These are phyloP conservation scores for Komagataella mondaviorum DNA, from an alignment of 805 yeast genomes.

Conservation along the genomic window DNA sequence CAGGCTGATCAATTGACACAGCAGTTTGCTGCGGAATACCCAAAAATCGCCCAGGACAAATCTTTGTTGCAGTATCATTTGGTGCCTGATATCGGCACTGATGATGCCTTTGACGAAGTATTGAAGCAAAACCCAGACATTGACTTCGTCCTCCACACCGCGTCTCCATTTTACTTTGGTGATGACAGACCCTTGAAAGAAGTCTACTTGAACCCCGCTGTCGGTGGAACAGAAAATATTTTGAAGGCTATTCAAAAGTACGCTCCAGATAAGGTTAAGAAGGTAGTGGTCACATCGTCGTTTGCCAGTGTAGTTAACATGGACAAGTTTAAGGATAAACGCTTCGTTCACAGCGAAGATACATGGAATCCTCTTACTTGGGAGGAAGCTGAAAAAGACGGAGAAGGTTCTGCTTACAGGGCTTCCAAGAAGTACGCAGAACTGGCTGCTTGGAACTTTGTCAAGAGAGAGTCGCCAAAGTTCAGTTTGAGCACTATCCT, in stretches of 20 bases:
- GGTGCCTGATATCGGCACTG: conserved; percentile 15
- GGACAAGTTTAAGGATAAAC: conserved; percentile 5
- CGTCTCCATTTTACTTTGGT: conserved; percentile 31
- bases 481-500: conserved; percentile 26
- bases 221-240: conserved; percentile 37
- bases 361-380: conserved; percentile 23
- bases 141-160: conserved; percentile 33
- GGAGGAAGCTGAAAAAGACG: conserved; percentile 15
- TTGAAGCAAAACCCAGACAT: conserved; percentile 27
- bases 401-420: conserved; percentile 15
- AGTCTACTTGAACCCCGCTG: conserved; percentile 41
- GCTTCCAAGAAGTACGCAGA: conserved; percentile 46
- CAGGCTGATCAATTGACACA: conserved; percentile 26
- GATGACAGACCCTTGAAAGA: conserved; percentile 29
- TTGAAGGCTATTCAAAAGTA: conserved; percentile 26
- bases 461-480: conserved; percentile 21
- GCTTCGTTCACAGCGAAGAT: conserved; percentile 9
- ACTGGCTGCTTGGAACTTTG: conserved; percentile 42
- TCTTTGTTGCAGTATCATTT: conserved; percentile 14
- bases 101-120: conserved; percentile 34
- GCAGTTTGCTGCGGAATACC: conserved; percentile 14
- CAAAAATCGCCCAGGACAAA: conserved; percentile 10
- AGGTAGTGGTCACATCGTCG: conserved; percentile 41
- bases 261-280: conserved; percentile 27
- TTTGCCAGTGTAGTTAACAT: conserved; percentile 30